Evolutionary conservation across 768 basidiomycete species (phyloP), one percentile per base, ranked within the genome.

Genomic region (Termitomyces sp.): DNA sequence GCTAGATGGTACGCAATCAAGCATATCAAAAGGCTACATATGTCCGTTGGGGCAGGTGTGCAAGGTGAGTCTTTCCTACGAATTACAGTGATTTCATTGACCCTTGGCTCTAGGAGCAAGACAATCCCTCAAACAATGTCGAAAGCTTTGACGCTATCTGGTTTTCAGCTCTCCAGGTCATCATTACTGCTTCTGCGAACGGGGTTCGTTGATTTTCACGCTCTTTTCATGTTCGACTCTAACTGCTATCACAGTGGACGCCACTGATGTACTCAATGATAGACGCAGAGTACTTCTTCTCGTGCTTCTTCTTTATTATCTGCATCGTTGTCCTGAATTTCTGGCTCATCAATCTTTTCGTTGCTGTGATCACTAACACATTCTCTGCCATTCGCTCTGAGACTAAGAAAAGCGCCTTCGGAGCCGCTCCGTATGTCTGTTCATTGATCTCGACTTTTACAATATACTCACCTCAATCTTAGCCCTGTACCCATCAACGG

Each of bases 361-460:
- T 97, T 59, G 95, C 96, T 18, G 94, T 97, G n/a, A 96, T 96
- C 64, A 93, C 94, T 33, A 91, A 94, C 68, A 92, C 92, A 0
- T 98, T 98, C 71, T 86, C 86, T 18, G 91, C 90, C 16, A 97
- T 97, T 62, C 80, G 93, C 39, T 81, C 85, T 4, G 88, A 93
- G 68, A 97, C 96, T 3, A 85, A 88, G 71, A 90, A 89, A 71
- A 94, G 92, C 71, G 96, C 96, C 0, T 98, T 98, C 71, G 94
- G 94, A 39, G 92, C 92, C 35, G 86, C 83, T 4, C 79, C 83
- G 87, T 88, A 72, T 54, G 86, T 79, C 35, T n/a, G 18, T 20
- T 36, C 33, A 12, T 39, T 20, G 38, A 16, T n/a, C 44, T 67
- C 4, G 22, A 32, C 32, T 13, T 13, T 33, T 16, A 7, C 62